These are phyloP conservation scores for Hygrocybe coccinea DNA, from an alignment of 768 basidiomycete genomes.

Conservation along the genomic window DNA sequence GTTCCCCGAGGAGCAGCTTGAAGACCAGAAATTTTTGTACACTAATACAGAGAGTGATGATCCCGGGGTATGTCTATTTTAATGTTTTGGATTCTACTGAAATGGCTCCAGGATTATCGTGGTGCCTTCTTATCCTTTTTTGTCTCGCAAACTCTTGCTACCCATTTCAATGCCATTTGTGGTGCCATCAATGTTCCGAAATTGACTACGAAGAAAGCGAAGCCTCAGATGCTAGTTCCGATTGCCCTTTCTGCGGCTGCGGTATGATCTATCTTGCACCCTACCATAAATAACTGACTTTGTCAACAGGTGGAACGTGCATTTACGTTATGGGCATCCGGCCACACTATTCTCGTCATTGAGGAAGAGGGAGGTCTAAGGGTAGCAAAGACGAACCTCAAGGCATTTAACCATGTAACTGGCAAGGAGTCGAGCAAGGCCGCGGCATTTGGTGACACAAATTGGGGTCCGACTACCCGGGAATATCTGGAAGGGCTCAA, in stretches of 20 bases:
- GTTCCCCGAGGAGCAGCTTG: not conserved
- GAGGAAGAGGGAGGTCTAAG: not conserved
- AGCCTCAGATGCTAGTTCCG: not conserved
- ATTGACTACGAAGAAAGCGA: not conserved
- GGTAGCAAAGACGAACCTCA: too few species aligned
- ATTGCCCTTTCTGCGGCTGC: not conserved
- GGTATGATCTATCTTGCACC: not conserved
- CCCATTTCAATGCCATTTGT: not conserved
- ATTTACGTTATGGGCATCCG: not conserved
- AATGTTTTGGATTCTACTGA: not conserved
- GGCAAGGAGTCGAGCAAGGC: conserved; percentile 2
- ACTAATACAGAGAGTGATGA: not conserved
- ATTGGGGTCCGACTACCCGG: conserved; percentile 1
- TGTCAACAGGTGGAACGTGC: not conserved
- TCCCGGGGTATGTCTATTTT: not conserved
- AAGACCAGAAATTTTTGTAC: not conserved
- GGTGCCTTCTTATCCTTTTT: not conserved
- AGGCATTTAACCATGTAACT: too few species aligned
- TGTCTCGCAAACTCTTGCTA: not conserved
- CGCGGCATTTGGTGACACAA: not conserved
- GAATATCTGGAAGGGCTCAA: not conserved
- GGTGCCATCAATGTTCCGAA: not conserved
- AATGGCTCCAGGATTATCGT: not conserved
- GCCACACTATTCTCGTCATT: not conserved
- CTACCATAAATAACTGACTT: too few species aligned